phyloP scores from a whole-genome alignment of 2,329 filamentous ascomycete genomes.

The Meredithiella fracta region DNA sequence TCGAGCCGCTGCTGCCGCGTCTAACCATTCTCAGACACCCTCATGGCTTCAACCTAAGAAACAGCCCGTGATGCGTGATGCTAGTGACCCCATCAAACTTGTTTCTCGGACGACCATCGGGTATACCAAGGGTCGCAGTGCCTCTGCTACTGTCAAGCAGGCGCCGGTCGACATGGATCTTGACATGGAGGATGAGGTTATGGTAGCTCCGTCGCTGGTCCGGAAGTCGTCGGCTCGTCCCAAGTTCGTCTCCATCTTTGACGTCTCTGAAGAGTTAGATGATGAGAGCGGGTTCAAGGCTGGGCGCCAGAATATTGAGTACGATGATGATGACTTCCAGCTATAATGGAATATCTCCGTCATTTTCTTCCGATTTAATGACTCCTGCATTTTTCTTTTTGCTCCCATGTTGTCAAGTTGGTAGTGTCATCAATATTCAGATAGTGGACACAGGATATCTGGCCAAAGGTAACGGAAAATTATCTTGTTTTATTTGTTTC shows the following conservation, averaged over 20 bases:
- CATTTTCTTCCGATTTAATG: neutral
- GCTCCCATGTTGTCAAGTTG: neutral
- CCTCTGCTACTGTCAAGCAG: slow-evolving; percentile 20
- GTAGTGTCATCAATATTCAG: slow-evolving; percentile 5
- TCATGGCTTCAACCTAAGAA: slow-evolving; percentile 12
- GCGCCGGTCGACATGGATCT: slow-evolving; percentile 1
- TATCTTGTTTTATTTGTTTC: slow-evolving; percentile 6
- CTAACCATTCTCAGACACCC: slow-evolving; percentile 6
- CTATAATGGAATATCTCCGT: slow-evolving; percentile 23
- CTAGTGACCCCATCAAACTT: slow-evolving; percentile 21
- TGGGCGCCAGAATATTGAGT: slow-evolving; percentile 22
- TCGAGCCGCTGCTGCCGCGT: slow-evolving; percentile 1
- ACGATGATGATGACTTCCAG: slow-evolving; percentile 40
- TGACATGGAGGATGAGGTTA: neutral
- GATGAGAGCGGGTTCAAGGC: slow-evolving; percentile 20
- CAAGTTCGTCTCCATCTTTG: slow-evolving; percentile 42
- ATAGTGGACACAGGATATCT: slow-evolving; percentile 14
- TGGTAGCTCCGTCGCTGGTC: slow-evolving; percentile 6
- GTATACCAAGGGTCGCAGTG: slow-evolving; percentile 59
- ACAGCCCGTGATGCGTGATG: slow-evolving; percentile 4
- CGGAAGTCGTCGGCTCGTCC: slow-evolving; percentile 24
- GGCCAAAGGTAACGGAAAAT: slow-evolving; percentile 10
- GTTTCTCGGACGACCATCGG: slow-evolving; percentile 70
- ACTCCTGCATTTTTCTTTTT: neutral
- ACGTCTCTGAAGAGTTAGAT: slow-evolving; percentile 31